phyloP scores from a whole-genome alignment of 768 basidiomycete genomes.

The Hortiboletus campestris region DNA sequence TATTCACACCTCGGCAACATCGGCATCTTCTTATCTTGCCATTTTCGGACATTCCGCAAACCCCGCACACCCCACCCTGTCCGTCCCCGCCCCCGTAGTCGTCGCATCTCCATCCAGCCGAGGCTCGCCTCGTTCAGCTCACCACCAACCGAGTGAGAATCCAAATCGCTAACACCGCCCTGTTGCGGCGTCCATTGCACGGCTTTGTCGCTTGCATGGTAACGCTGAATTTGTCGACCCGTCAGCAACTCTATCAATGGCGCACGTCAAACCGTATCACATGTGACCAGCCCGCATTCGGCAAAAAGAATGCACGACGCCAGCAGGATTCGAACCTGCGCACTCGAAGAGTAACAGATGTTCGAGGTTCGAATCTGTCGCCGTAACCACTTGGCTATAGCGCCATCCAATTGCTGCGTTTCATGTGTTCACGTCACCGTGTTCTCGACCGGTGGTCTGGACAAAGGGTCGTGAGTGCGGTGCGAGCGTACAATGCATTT shows the following conservation, averaged over 20 bases:
- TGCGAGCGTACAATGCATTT: background rate
- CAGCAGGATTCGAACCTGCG: slow-evolving; percentile 71
- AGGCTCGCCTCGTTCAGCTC: too few relatives aligned
- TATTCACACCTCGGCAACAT: slow-evolving; percentile 20
- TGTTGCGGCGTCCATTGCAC: background rate
- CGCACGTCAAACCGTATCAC: background rate
- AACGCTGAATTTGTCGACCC: background rate
- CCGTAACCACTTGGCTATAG: slow-evolving; percentile 80
- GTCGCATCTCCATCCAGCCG: too few relatives aligned
- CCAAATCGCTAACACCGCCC: background rate
- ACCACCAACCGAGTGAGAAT: background rate
- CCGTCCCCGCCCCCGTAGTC: too few relatives aligned
- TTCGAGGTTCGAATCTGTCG: slow-evolving; percentile 59
- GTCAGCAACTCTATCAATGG: background rate
- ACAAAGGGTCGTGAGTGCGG: background rate
- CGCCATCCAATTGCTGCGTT: slow-evolving; percentile 19
- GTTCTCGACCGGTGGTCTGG: background rate
- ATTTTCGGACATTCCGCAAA: slow-evolving; percentile 13
- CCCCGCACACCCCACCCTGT: slow-evolving; percentile 6
- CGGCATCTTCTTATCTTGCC: slow-evolving; percentile 16
- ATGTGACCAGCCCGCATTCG: background rate
- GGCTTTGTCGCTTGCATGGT: background rate
- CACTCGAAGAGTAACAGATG: slow-evolving; percentile 65
- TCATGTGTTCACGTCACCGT: too few relatives aligned
- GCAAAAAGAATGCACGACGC: slow-evolving; percentile 41